Percentiles rank a stretch among this genome's conserved stretches.
Evolutionary conservation across 2,329 filamentous ascomycete species (phyloP).

Genomic region (Pyrenochaeta sp.): DNA sequence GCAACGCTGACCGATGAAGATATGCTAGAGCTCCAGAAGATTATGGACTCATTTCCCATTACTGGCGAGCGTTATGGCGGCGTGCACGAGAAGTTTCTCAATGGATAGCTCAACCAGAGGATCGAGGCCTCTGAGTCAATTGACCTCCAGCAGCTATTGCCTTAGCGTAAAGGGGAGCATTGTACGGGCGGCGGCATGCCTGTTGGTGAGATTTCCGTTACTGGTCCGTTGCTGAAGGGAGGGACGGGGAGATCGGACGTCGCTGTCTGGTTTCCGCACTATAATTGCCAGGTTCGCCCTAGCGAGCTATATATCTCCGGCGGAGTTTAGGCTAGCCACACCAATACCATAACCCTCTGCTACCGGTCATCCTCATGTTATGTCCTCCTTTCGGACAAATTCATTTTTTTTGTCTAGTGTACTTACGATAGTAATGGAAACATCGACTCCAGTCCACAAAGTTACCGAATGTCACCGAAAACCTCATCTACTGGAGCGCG

Average conservation of each 20-base stretch:
- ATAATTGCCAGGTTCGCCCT: no score
- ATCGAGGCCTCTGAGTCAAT: no score
- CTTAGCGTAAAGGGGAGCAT: no score
- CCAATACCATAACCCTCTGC: neutral
- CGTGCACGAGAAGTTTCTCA: conserved; percentile 16
- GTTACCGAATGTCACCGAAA: neutral
- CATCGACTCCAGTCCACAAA: no score
- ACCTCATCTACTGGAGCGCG: neutral
- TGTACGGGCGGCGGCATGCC: no score
- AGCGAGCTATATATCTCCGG: no score
- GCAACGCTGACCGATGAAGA: neutral
- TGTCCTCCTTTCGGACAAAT: no score
- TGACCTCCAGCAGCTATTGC: neutral
- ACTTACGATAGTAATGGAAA: no score
- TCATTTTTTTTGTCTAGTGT: no score
- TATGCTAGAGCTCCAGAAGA: neutral
- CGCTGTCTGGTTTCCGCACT: no score
- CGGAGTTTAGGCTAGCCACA: no score
- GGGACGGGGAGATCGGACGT: neutral
- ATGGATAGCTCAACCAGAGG: neutral
- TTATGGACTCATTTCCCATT: conserved; percentile 4
- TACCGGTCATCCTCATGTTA: no score
- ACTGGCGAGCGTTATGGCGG: conserved; percentile 19
- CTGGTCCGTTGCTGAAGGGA: neutral
- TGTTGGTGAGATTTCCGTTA: neutral